Evolutionary conservation across 2,329 filamentous ascomycete genomes (phyloP).

Genomic region (Cadophora gregata): DNA sequence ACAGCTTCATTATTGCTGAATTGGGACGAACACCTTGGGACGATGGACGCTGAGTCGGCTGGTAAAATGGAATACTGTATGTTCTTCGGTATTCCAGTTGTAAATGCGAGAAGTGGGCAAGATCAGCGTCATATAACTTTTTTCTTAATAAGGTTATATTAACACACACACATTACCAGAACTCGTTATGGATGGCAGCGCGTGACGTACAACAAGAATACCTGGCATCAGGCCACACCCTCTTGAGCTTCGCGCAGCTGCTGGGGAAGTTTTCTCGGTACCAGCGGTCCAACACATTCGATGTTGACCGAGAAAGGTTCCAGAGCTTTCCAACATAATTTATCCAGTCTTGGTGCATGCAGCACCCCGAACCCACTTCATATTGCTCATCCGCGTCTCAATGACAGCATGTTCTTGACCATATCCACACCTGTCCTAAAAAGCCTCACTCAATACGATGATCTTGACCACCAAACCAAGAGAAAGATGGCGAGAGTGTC

Average conservation of each 20-base stretch:
- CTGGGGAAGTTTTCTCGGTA: conserved; percentile 11
- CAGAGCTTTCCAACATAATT: conserved; percentile 13
- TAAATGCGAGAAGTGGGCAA: neutral
- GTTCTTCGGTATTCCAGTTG: neutral
- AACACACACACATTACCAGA: neutral
- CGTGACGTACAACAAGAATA: neutral
- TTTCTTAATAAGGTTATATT: neutral
- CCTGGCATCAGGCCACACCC: neutral
- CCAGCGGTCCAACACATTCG: neutral
- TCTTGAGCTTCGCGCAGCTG: conserved; percentile 8
- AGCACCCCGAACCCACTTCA: neutral
- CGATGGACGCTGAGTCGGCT: conserved; percentile 11
- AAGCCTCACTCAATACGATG: conserved; percentile 5
- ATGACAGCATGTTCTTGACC: neutral
- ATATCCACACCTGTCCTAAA: conserved; percentile 7
- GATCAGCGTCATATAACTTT: conserved; percentile 11
- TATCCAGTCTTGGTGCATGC: neutral
- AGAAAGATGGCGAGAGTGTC: neutral
- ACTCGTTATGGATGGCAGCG: neutral
- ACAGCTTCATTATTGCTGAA: conserved; percentile 15
- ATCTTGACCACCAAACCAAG: neutral
- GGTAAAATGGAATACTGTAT: neutral
- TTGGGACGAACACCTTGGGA: conserved; percentile 1
- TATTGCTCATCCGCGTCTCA: conserved; percentile 3
- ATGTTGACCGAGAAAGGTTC: neutral